phyloP scores from a whole-genome alignment of 345 rosid genomes.

The Noccaea bulbosa region DNA sequence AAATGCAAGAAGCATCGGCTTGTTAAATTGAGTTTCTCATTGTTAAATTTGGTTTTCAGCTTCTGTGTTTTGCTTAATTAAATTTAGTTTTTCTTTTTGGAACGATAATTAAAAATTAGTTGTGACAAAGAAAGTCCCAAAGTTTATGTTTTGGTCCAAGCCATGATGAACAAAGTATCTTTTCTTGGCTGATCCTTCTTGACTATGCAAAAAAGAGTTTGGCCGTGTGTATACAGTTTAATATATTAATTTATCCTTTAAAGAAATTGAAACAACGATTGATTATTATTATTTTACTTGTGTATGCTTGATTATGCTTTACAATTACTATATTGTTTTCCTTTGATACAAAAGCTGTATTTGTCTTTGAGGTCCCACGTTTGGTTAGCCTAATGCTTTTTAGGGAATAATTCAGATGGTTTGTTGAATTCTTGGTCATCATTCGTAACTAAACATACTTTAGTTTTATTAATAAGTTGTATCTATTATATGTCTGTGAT shows the following conservation, averaged over 20 bases:
- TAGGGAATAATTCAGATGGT: slow-evolving; percentile 40
- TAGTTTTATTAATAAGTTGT: slow-evolving; percentile 24
- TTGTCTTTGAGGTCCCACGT: slow-evolving; percentile 41
- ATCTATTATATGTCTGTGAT: slow-evolving; percentile 24
- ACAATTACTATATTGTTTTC: slow-evolving; percentile 30
- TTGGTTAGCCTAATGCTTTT: slow-evolving; percentile 40
- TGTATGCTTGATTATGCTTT: slow-evolving; percentile 23
- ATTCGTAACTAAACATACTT: slow-evolving; percentile 38
- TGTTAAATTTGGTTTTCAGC: slow-evolving; percentile 13
- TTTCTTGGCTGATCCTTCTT: slow-evolving; percentile 37
- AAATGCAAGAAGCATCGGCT: slow-evolving; percentile 26
- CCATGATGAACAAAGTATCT: slow-evolving; percentile 40
- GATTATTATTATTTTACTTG: slow-evolving; percentile 1
- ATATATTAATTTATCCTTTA: not conserved
- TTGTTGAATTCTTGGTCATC: slow-evolving; percentile 46
- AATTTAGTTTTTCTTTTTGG: too few relatives aligned
- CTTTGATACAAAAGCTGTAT: slow-evolving; percentile 35
- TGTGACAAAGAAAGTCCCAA: slow-evolving; percentile 19
- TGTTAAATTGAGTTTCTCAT: slow-evolving; percentile 18
- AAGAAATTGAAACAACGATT: slow-evolving; percentile 9
- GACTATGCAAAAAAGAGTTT: slow-evolving; percentile 32
- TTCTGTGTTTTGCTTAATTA: slow-evolving; percentile 2
- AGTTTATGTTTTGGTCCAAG: slow-evolving; percentile 30
- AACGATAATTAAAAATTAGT: not conserved
- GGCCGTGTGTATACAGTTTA: slow-evolving; percentile 39